These are phyloP conservation scores for Fraxinus angustifolia DNA, from an alignment of 305 asterid species.

Conservation along the genomic window DNA sequence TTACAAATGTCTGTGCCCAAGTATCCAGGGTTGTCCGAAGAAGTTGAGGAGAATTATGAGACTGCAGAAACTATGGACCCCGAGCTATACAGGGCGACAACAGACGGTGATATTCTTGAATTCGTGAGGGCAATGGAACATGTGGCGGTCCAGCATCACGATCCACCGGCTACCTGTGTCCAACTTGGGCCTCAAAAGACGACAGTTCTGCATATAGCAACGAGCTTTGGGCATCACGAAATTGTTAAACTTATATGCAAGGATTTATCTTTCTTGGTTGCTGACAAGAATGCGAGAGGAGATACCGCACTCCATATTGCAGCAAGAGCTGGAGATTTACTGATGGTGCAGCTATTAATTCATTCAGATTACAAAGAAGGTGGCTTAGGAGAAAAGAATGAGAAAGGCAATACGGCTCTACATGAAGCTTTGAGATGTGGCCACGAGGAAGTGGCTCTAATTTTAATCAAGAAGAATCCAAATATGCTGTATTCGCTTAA, in stretches of 20 bases:
- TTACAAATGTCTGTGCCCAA: conserved; percentile 36
- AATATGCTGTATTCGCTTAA: conserved; percentile 37
- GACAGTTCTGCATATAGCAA: conserved; percentile 50
- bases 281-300: conserved; percentile 44
- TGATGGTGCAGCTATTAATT: conserved; percentile 31
- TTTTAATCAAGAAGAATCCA: conserved; percentile 38
- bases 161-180: conserved; percentile 32
- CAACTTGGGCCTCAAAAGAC: conserved; percentile 46
- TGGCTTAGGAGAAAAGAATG: conserved; percentile 35
- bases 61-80: conserved; percentile 45
- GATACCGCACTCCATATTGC: conserved; percentile 52
- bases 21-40: conserved; percentile 30
- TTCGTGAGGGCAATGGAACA: conserved; percentile 42
- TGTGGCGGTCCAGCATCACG: conserved; percentile 21
- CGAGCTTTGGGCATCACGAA: conserved; percentile 37
- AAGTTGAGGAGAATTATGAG: conserved; percentile 25
- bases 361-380: conserved; percentile 38
- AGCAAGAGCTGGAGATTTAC: conserved; percentile 43
- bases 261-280: conserved; percentile 45
- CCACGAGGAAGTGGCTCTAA: conserved; percentile 44
- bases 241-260: conserved; percentile 47
- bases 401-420: conserved; percentile 45
- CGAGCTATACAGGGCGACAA: conserved; percentile 37
- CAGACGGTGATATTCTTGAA: conserved; percentile 46
- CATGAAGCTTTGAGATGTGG: conserved; percentile 46